Evolutionary conservation across 352 stramenopile genomes (phyloP).

Genomic region (Pythium phragmitis): DNA sequence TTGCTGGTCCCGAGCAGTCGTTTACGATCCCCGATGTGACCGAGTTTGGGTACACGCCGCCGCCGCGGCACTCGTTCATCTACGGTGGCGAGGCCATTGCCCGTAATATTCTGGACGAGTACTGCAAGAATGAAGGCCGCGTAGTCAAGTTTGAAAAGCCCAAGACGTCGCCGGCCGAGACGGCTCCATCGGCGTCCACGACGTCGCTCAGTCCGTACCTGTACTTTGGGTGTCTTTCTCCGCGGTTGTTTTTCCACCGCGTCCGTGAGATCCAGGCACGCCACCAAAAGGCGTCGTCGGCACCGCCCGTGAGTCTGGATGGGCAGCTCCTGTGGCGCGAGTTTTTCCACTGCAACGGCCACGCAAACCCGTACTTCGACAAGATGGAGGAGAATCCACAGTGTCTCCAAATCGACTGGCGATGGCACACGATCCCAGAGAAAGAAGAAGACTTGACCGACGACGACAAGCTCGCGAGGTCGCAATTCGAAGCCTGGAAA

Average conservation of each 20-base stretch:
- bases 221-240: conserved; percentile 92
- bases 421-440: conserved; percentile 84
- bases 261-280: conserved; percentile 76
- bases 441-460: conserved; percentile 60
- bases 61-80: conserved; percentile 65
- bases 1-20: conserved; percentile 55
- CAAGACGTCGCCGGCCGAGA: conserved; percentile 93
- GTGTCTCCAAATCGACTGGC: conserved; percentile 85
- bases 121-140: conserved; percentile 79
- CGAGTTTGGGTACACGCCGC: conserved; percentile 62
- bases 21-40: conserved; percentile 66
- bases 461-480: conserved; percentile 77
- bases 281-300: conserved; percentile 60
- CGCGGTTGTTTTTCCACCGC: conserved; percentile 90
- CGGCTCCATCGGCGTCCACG: conserved; percentile 88
- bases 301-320: conserved; percentile 91
- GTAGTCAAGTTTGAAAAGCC: conserved; percentile 97
- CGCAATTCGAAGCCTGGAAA: conserved; percentile 93
- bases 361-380: conserved; percentile 88
- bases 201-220: conserved; percentile 96
- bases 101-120: conserved; percentile 60
- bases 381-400: conserved; percentile 94
- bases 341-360: conserved; percentile 90
- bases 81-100: conserved; percentile 72
- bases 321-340: conserved; percentile 96